Percentiles rank a stretch among this genome's conserved stretches.
phyloP scores from a whole-genome alignment of 192 early-diverging fungal species.

The Cladochytrium replicatum region DNA sequence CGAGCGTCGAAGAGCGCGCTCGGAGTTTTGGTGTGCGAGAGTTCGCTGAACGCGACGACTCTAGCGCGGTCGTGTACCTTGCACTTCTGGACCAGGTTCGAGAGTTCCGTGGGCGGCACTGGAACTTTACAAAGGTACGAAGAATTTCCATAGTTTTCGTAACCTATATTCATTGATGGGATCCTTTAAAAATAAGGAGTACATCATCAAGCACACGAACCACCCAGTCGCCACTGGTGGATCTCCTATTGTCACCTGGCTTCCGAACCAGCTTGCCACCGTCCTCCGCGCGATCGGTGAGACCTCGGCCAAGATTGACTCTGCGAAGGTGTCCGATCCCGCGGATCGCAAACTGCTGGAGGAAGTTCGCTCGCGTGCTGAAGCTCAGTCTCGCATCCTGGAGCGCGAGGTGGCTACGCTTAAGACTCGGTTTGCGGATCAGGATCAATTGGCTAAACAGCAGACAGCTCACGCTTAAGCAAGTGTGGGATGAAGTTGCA shows the following conservation, averaged over 20 bases:
- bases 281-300: constrained; percentile 53
- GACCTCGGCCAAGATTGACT: constrained; percentile 39
- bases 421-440: constrained; percentile 28
- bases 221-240: constrained; percentile 70
- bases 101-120: constrained; percentile 77
- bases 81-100: constrained; percentile 72
- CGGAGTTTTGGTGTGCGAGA: constrained; percentile 11
- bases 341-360: constrained; percentile 54
- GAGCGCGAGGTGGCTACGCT: constrained; percentile 53
- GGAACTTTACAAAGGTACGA: constrained; percentile 75
- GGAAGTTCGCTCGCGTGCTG: constrained; percentile 43
- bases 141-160: neutral
- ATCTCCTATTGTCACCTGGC: constrained; percentile 52
- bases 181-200: constrained; percentile 11
- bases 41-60: constrained; percentile 28
- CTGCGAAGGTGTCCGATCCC: constrained; percentile 34
- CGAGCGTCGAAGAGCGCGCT: constrained; percentile 48
- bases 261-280: constrained; percentile 61
- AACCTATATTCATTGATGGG: constrained; percentile 1
- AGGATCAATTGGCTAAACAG: too few relatives aligned
- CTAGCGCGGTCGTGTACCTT: constrained; percentile 62
- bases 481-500: too few relatives aligned
- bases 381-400: constrained; percentile 53
- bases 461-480: too few relatives aligned
- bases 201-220: constrained; percentile 65